Evolutionary conservation across 2,329 filamentous ascomycete genomes (phyloP).

Genomic region (Penicillium sp.): DNA sequence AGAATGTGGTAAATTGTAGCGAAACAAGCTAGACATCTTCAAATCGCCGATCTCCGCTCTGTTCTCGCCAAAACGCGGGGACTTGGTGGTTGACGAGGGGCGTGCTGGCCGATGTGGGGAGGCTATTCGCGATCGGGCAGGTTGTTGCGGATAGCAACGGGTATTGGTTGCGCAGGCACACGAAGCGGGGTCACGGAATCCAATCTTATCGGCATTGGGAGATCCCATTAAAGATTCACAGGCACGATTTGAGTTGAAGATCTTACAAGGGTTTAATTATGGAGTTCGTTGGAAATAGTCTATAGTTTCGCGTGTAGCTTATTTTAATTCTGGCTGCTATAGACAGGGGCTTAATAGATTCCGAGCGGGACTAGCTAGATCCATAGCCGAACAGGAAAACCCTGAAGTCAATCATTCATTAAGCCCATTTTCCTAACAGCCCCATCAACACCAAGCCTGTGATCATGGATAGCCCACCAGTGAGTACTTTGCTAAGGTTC

Average conservation of each 20-base stretch:
- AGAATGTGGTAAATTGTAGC: not conserved
- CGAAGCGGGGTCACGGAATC: conserved; percentile 7
- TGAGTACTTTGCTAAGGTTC: conserved; percentile 50
- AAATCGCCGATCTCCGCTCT: conserved; percentile 4
- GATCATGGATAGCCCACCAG: conserved; percentile 61
- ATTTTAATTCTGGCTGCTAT: not conserved
- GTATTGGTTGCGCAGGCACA: conserved; percentile 6
- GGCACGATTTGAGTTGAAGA: not conserved
- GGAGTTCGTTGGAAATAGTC: not conserved
- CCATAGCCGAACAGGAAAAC: too few relatives aligned
- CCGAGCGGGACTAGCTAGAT: not conserved
- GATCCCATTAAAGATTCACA: not conserved
- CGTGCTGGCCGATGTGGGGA: conserved; percentile 12
- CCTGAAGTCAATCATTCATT: not conserved
- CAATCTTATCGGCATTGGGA: conserved; percentile 8
- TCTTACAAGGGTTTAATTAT: not conserved
- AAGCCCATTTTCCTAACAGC: conserved; percentile 76
- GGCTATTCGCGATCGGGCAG: conserved; percentile 20
- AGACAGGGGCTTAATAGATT: not conserved
- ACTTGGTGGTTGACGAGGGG: conserved; percentile 1
- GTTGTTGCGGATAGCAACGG: conserved; percentile 16
- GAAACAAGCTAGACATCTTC: not conserved
- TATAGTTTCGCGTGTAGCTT: conserved; percentile 3
- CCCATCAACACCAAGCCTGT: conserved; percentile 71
- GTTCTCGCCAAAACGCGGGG: conserved; percentile 11